Conservation (phyloP, 2,329 filamentous ascomycete genomes). For the Trematosphaeria pertusa region DNA sequence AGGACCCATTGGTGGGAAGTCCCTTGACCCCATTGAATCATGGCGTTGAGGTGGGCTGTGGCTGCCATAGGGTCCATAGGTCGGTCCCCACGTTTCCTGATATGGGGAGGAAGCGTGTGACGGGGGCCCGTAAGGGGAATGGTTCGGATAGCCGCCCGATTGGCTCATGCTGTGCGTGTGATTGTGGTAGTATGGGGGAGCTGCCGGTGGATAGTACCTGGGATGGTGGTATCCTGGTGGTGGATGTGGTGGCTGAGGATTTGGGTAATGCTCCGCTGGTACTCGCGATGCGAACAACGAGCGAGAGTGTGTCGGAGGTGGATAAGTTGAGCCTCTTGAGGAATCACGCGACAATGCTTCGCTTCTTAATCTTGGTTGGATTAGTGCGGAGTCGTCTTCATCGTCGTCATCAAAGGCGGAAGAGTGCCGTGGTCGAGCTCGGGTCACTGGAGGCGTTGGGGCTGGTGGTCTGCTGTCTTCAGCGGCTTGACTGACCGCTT, state of each 20-base stretch:
- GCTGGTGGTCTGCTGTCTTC: slow-evolving; percentile 44
- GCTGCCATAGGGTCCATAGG: slow-evolving; percentile 44
- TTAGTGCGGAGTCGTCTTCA: slow-evolving; percentile 40
- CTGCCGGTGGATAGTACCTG: slow-evolving; percentile 43
- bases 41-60: slow-evolving; percentile 43
- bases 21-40: slow-evolving; percentile 46
- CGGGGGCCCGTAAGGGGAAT: slow-evolving; percentile 41
- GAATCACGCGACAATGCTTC: slow-evolving; percentile 34
- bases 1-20: slow-evolving; percentile 36
- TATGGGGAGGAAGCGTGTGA: slow-evolving; percentile 47
- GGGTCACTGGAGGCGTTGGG: slow-evolving; percentile 42
- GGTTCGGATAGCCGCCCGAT: slow-evolving; percentile 36
- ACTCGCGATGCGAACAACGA: slow-evolving; percentile 45
- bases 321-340: slow-evolving; percentile 30
- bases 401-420: slow-evolving; percentile 42
- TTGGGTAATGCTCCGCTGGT: slow-evolving; percentile 48
- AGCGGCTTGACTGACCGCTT: slow-evolving; percentile 25
- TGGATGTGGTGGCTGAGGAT: slow-evolving; percentile 76
- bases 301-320: slow-evolving; percentile 35
- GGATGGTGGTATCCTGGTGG: slow-evolving; percentile 54
- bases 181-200: slow-evolving; percentile 45
- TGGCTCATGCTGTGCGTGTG: slow-evolving; percentile 45
- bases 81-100: slow-evolving; percentile 44
- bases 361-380: slow-evolving; percentile 39
- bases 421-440: slow-evolving; percentile 35